Percentiles rank a stretch among this genome's conserved stretches.
Conservation (phyloP, 495 filamentous ascomycete species). For the Aspergillus biplanus region DNA sequence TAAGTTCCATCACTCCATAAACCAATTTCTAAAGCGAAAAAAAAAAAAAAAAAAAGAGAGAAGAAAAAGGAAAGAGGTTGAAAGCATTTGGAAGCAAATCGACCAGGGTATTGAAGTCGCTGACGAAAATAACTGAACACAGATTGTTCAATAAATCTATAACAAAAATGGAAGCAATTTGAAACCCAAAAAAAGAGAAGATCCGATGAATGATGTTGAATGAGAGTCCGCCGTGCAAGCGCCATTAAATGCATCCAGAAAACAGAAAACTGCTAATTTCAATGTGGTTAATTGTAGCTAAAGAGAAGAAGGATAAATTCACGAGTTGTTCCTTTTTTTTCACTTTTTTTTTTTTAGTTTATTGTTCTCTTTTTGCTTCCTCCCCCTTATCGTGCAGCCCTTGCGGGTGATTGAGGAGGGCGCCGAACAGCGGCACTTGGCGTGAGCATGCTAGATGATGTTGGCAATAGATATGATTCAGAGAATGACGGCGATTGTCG, state of each 20-base stretch:
- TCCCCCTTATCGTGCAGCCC: constrained; percentile 26
- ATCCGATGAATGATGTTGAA: constrained; percentile 8
- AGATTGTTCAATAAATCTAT: constrained; percentile 14
- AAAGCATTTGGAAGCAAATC: constrained; percentile 7
- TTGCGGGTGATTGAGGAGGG: constrained; percentile 28
- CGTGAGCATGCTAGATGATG: constrained; percentile 22
- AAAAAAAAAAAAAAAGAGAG: neutral
- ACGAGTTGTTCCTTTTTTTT: neutral
- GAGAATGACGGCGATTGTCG: constrained; percentile 23
- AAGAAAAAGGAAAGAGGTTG: neutral
- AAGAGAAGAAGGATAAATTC: neutral
- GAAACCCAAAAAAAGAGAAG: constrained; percentile 11
- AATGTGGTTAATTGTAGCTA: constrained; percentile 8
- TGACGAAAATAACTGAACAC: constrained; percentile 5
- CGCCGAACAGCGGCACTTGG: constrained; percentile 25
- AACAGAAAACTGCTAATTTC: constrained; percentile 2
- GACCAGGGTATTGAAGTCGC: constrained; percentile 15
- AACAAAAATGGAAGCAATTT: constrained; percentile 9
- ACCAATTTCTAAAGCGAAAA: neutral
- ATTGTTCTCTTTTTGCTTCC: neutral
- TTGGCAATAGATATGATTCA: constrained; percentile 27
- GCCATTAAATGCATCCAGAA: constrained; percentile 25
- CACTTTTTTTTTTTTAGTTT: neutral
- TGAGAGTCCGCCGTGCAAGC: constrained; percentile 17
- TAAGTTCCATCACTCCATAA: neutral